Evolutionary conservation across 179 eudicot genomes (phyloP).

Genomic region (Silene noctiflora): DNA sequence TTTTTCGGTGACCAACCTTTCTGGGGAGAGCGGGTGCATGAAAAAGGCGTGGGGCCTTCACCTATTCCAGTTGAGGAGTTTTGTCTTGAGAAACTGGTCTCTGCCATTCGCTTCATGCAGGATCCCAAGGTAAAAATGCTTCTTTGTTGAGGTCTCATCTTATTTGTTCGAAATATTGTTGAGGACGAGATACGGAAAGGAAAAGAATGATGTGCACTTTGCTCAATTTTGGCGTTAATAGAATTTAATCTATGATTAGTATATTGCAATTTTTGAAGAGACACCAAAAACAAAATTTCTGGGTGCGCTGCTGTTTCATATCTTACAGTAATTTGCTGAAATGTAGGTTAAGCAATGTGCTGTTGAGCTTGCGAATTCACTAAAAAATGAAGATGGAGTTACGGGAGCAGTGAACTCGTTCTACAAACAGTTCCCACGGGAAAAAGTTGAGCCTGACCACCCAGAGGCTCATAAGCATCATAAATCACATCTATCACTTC

Average conservation of each 20-base stretch:
- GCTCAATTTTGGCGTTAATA: neutral
- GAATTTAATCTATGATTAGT: neutral
- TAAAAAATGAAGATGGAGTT: slow-evolving; percentile 77
- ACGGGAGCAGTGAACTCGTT: slow-evolving; percentile 76
- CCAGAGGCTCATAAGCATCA: slow-evolving; percentile 20
- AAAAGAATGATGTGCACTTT: neutral
- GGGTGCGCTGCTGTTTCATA: neutral
- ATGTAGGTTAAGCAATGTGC: slow-evolving; percentile 66
- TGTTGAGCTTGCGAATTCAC: slow-evolving; percentile 59
- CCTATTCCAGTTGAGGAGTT: slow-evolving; percentile 77
- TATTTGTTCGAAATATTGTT: neutral
- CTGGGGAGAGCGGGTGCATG: slow-evolving; percentile 82
- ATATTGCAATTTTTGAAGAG: neutral
- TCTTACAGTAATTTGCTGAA: neutral
- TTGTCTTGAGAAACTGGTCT: slow-evolving; percentile 52
- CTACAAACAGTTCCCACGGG: slow-evolving; percentile 52
- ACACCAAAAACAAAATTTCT: neutral
- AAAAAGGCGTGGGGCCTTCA: slow-evolving; percentile 72
- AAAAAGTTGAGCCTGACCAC: slow-evolving; percentile 28
- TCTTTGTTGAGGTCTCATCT: neutral
- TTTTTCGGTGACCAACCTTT: slow-evolving; percentile 92
- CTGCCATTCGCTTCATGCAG: slow-evolving; percentile 68
- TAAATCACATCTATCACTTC: slow-evolving; percentile 38
- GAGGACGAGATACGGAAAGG: neutral
- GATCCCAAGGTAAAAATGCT: slow-evolving; percentile 48